phyloP scores from a whole-genome alignment of 1,284 basidiomycete species.

The Rugosomyces carneus region DNA sequence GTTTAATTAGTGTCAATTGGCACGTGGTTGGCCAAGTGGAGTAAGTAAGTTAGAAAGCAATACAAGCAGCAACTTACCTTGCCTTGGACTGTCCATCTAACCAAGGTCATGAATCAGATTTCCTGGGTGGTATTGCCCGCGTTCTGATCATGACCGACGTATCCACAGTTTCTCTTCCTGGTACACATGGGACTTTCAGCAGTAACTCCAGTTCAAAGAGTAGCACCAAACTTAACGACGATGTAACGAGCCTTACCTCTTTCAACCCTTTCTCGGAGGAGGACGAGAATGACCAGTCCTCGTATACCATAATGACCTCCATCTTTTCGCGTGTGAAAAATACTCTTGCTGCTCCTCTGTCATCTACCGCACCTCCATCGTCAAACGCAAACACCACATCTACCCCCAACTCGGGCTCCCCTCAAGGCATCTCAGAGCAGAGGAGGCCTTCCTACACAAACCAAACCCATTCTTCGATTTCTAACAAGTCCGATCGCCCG shows the following conservation, averaged over 20 bases:
- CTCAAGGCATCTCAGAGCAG: slow-evolving; percentile 36
- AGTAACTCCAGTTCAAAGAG: slow-evolving; percentile 54
- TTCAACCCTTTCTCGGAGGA: slow-evolving; percentile 85
- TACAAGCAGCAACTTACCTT: neutral
- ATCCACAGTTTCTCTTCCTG: slow-evolving; percentile 31
- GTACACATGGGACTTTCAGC: slow-evolving; percentile 31
- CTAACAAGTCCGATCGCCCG: slow-evolving; percentile 50
- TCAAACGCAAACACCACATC: slow-evolving; percentile 26
- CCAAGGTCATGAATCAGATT: slow-evolving; percentile 5
- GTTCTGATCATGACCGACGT: slow-evolving; percentile 24
- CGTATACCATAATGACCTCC: slow-evolving; percentile 72
- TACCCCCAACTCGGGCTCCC: slow-evolving; percentile 21
- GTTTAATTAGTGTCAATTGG: too few species aligned
- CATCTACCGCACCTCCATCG: slow-evolving; percentile 39
- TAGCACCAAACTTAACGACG: slow-evolving; percentile 56
- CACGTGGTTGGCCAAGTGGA: too few species aligned
- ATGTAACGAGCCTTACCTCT: slow-evolving; percentile 66
- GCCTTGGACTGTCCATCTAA: neutral
- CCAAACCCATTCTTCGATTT: slow-evolving; percentile 41
- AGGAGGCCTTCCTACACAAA: slow-evolving; percentile 48
- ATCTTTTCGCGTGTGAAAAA: slow-evolving; percentile 74
- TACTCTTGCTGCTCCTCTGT: slow-evolving; percentile 59
- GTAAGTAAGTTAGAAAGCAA: too few species aligned
- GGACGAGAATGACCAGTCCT: slow-evolving; percentile 79
- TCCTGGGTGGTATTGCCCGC: slow-evolving; percentile 1